Conservation (phyloP, 2,329 filamentous ascomycete species). For the Scortechinia acanthostroma region DNA sequence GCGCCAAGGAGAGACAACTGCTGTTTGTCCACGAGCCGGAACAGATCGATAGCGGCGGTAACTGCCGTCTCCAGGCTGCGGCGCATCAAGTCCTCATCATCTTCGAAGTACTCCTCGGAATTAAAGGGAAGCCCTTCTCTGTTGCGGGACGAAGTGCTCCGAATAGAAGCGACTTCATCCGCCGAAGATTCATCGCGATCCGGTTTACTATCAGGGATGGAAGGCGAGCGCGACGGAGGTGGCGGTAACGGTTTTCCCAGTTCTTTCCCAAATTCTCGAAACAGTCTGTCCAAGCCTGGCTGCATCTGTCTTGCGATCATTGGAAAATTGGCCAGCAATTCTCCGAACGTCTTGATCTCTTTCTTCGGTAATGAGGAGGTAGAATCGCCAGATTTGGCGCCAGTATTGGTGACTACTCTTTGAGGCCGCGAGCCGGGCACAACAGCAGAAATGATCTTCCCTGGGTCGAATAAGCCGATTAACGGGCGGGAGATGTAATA, state of each 20-base stretch:
- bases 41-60: slow-evolving; percentile 87
- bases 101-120: slow-evolving; percentile 56
- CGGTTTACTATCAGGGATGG: slow-evolving; percentile 34
- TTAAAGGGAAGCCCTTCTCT: slow-evolving; percentile 16
- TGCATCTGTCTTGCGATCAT: slow-evolving; percentile 97
- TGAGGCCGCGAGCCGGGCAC: slow-evolving; percentile 36
- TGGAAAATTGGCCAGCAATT: slow-evolving; percentile 83
- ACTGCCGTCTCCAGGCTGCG: slow-evolving; percentile 85
- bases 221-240: slow-evolving; percentile 47
- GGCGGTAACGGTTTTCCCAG: slow-evolving; percentile 79
- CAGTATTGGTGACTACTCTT: slow-evolving; percentile 25
- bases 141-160: slow-evolving; percentile 28
- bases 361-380: slow-evolving; percentile 65
- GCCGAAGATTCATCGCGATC: slow-evolving; percentile 49
- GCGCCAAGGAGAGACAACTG: slow-evolving; percentile 85
- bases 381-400: slow-evolving; percentile 23
- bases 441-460: slow-evolving; percentile 62
- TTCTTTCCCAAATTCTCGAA: slow-evolving; percentile 79
- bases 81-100: slow-evolving; percentile 87
- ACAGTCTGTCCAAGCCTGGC: slow-evolving; percentile 77
- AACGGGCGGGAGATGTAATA: slow-evolving; percentile 92
- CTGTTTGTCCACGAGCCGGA: slow-evolving; percentile 91
- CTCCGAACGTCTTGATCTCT: slow-evolving; percentile 82
- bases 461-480: slow-evolving; percentile 74
- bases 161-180: slow-evolving; percentile 45